These are phyloP conservation scores for Dryas drummondii DNA, from an alignment of 306 rosid genomes.

Conservation along the genomic window DNA sequence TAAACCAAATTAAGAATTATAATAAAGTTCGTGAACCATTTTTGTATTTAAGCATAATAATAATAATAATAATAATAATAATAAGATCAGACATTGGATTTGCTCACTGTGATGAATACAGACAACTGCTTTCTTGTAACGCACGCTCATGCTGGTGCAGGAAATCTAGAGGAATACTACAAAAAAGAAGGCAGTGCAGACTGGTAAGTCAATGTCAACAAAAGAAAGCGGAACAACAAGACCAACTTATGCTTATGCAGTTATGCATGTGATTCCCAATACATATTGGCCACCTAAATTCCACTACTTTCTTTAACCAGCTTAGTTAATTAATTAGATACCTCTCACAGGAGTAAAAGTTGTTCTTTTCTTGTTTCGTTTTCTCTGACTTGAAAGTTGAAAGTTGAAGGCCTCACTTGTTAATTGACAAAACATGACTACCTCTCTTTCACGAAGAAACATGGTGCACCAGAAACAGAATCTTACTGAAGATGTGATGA, in stretches of 20 bases:
- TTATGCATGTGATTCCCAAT: background rate
- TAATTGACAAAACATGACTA: background rate
- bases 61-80: no score
- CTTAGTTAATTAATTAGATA: no score
- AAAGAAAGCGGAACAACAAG: slow-evolving; percentile 1
- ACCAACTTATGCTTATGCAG: background rate
- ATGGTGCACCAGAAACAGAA: background rate
- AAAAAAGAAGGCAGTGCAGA: background rate
- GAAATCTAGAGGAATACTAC: background rate
- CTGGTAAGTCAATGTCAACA: slow-evolving; percentile 4
- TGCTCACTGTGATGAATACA: background rate
- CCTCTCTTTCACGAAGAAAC: background rate
- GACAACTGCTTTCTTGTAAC: background rate
- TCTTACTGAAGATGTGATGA: background rate
- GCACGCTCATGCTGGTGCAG: background rate
- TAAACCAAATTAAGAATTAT: no score
- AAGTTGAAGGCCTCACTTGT: background rate
- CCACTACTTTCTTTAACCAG: background rate
- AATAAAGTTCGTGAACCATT: no score
- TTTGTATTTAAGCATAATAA: no score
- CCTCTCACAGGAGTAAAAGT: background rate
- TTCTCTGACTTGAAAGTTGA: background rate
- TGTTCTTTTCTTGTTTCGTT: no score
- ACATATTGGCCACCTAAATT: background rate
- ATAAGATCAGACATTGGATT: background rate